Base-by-base conservation (phyloP, 140 eudicot genomes). In the Erigeron philadelphicus region DNA sequence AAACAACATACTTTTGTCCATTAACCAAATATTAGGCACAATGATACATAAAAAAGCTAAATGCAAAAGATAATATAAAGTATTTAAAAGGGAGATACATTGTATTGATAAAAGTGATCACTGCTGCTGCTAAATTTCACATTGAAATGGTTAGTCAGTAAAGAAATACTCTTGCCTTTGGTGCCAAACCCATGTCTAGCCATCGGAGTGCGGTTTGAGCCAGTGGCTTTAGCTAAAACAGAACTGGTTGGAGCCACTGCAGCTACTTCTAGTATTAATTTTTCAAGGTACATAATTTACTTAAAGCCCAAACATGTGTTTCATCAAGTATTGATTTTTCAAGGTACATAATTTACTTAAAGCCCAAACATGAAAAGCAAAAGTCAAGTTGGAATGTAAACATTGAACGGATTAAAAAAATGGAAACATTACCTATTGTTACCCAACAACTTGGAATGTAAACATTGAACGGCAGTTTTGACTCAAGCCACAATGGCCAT, bases 91-190 rank as follows among this genome's bases (percentile, higher is more conserved):
- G 68, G 17, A 66, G 61, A 61, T 82, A 91, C 98, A 78, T 88
- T 86, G 67, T 92, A 88, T 42, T 92, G 98, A 71, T 63, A 89
- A 70, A 88, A 92, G 73, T 88, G 75, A 25, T 82, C 93, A 55
- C 84, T 88, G 13, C 75, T 72, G 67, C 75, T 88, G 53, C 83
- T 60, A 1, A 88, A 65, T 11, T 82, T 71, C 16, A 92, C 98
- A 65, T 80, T 82, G 15, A 92, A 92, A 67, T 92, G 96, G 73
- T 92, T 92, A 4, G 90, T 82, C 7, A 82, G n/a, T 6, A 92
- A 72, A 3, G 58, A 40, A 54, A 92, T 64, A 65, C 49, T 79
- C 16, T 75, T 71, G 1, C 98, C 98, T 41, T 71, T 86, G 1
- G 78, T 21, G 4, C 86, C 98, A 13, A 81, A 50, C 13, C 84